Percentiles rank a stretch among this genome's conserved stretches.
phyloP scores from a whole-genome alignment of 345 rosid species.

The Gossypium stocksii region DNA sequence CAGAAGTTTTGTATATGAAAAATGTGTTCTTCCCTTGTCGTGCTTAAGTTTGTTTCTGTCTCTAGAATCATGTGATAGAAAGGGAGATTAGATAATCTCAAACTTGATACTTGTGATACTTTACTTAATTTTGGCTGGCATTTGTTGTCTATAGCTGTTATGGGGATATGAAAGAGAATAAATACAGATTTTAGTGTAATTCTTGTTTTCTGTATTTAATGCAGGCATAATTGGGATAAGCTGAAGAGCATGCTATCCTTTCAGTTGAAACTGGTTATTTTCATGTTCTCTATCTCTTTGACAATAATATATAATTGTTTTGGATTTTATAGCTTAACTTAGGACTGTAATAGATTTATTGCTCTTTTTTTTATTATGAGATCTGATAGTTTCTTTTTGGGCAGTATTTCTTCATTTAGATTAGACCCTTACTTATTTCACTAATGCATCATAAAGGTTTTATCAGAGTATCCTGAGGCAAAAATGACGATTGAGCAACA shows the following conservation, averaged over 20 bases:
- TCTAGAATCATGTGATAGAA: not conserved
- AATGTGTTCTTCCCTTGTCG: not conserved
- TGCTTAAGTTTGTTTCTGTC: not conserved
- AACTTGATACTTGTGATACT: too few species aligned
- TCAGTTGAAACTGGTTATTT: constrained; percentile 88
- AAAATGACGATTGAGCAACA: constrained; percentile 58
- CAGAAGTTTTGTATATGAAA: not conserved
- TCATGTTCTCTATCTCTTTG: constrained; percentile 20
- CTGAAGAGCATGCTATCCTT: constrained; percentile 69
- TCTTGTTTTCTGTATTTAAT: not conserved
- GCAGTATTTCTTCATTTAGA: constrained; percentile 7
- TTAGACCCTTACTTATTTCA: constrained; percentile 18
- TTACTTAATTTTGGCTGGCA: not conserved
- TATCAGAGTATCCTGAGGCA: constrained; percentile 82
- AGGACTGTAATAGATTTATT: not conserved
- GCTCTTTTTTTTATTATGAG: not conserved
- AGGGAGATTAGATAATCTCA: not conserved
- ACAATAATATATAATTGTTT: not conserved
- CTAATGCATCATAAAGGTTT: constrained; percentile 47
- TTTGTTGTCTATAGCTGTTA: not conserved
- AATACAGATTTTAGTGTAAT: not conserved
- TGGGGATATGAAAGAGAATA: not conserved
- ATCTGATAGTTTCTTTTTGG: not conserved
- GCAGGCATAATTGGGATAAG: constrained; percentile 86
- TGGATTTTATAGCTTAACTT: not conserved